Evolutionary conservation across 768 basidiomycete genomes (phyloP), one percentile per base, ranked within the genome.

Genomic region (Mrakia frigida): DNA sequence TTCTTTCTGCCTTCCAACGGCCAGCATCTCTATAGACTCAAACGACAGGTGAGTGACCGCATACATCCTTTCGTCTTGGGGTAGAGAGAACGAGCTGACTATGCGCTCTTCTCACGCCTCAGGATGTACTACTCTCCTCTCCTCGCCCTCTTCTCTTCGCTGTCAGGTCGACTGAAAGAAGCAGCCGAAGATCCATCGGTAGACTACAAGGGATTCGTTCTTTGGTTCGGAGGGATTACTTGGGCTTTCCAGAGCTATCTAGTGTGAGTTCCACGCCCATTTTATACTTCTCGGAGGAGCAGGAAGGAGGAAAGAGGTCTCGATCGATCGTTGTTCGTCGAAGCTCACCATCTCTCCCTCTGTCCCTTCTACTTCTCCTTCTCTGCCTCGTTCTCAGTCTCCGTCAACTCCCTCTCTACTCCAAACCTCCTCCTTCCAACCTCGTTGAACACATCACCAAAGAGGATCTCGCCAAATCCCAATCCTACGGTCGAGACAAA

Each of bases 401-500:
- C 61, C 90, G 94, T 11, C 95, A 98, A 83, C 91, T 92, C 80
- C 92, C 92, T 4, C 85, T 92, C 65, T 95, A 94, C 82, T 89
- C 89, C 11, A 93, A 90, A 80, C 87, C 86, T 0, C 85, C 86
- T 52, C 94, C 92, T 0, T 93, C 93, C 3, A 89, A 88, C 4
- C 87, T 97, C 4, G 89, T 88, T 5, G 83, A 83, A 1, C 90
- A 93, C 82, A 90, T 95, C 80, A 86, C 87, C 23, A 81, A 84
- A 14, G 88, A 90, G 3, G 89, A 89, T 21, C 96, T 95, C 83
- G 86, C 89, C 78, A 97, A 97, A 81, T 94, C 93, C 0, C 96
- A 99, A 82, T 85, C 87, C 59, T 99, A 99, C 84, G 93, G 94
- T 28, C 88, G 87, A 70, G 92, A 94, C 87, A 97, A 97, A 84